Conservation (phyloP, 75 land plant genomes). For the Larix kaempferi region DNA sequence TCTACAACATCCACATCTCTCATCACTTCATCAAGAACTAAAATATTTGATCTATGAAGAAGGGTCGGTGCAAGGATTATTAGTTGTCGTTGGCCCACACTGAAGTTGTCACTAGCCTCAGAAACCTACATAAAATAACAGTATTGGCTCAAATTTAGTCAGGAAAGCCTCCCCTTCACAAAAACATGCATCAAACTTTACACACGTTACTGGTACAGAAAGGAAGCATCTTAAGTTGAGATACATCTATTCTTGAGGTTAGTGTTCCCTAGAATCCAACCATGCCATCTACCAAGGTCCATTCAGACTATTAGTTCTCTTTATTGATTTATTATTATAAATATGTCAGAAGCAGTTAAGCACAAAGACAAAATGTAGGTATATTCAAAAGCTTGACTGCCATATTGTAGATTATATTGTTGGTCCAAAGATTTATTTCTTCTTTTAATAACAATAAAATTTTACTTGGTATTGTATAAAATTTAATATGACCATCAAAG, state of each 20-base stretch:
- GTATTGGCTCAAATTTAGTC: constrained; percentile 61
- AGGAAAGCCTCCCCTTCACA: neutral
- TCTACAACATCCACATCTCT: constrained; percentile 99
- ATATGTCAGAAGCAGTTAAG: too few relatives aligned
- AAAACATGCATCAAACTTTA: neutral
- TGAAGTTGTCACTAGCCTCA: constrained; percentile 94
- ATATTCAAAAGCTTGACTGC: neutral
- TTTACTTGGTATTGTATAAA: too few relatives aligned
- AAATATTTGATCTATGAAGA: constrained; percentile 85
- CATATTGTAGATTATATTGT: neutral
- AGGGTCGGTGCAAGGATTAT: constrained; percentile 93
- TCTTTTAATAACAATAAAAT: too few relatives aligned
- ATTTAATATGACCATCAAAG: too few relatives aligned
- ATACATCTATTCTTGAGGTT: neutral
- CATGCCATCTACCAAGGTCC: too few relatives aligned
- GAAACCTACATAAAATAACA: constrained; percentile 93
- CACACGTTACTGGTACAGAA: neutral
- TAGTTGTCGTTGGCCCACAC: constrained; percentile 97
- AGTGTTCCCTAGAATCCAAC: neutral
- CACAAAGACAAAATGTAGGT: neutral
- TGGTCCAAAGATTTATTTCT: constrained; percentile 9
- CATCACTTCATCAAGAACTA: constrained; percentile 99
- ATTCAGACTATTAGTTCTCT: too few relatives aligned
- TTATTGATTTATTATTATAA: too few relatives aligned
- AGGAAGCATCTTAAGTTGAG: neutral